Base-by-base conservation (phyloP, 2,329 filamentous ascomycete genomes). In the Fusarium napiforme region DNA sequence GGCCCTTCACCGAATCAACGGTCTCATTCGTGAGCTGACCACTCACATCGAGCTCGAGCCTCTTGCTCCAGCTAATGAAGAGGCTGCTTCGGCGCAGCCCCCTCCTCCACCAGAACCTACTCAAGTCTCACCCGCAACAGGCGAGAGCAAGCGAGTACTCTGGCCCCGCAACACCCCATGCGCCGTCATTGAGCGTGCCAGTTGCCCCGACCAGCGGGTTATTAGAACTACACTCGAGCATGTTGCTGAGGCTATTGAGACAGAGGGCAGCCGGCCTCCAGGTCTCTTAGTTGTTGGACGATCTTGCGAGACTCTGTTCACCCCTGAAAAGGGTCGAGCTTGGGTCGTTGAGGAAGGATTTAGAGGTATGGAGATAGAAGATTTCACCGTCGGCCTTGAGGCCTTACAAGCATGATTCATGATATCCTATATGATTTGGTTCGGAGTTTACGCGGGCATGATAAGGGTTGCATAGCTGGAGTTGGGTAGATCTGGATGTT, bases 301-400 rank as follows among this genome's bases (percentile, higher is more conserved):
- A 50, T 93, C 94, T 7, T 99, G 96, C 76, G 92, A 94, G 78
- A 93, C 94, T 9, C 82, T 98, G 65, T 88, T 91, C 71, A 84
- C 86, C 28, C 83, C 84, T 23, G 86, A 88, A 40, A 84, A 83
- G 64, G 88, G 87, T 4, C 87, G 90, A 77, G 90, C 90, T 64
- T 98, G 96, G 96, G 84, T 87, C 2, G 93, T 97, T 0, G 95
- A 98, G 81, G 95, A 98, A 53, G 95, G 95, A 0, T 97, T 97
- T 78, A 87, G 87, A 71, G 93, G 92, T 0, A 81, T 97, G 60
- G 93, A 96, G 66, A 75, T 86, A 3, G 82, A 83, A 28, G 78
- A 73, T n/a, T 72, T 78, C 42, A 69, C 70, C 2, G 58, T 66
- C n/a, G 75, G 73, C 4, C 53, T 78, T 32, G 71, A 78, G 39